A percentile compares a stretch with the other conserved stretches of the same genome.
Conservation (phyloP, 139 green algal genomes). For the Ettlia oleoabundans region DNA sequence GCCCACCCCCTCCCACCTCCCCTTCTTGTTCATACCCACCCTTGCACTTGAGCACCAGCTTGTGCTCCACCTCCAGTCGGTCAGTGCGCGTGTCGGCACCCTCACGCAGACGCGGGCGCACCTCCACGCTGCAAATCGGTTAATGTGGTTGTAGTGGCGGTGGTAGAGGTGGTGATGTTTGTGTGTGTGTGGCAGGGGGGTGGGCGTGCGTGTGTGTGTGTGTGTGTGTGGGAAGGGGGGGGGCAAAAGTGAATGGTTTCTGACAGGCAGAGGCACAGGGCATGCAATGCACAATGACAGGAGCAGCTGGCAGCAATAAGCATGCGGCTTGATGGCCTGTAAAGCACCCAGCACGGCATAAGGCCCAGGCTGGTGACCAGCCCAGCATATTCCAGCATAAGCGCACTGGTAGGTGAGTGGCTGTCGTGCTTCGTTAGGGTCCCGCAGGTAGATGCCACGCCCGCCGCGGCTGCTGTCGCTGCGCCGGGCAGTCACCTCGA, state of each 20-base stretch:
- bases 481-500: constrained; percentile 56
- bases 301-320: no score
- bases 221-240: no score
- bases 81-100: constrained; percentile 47
- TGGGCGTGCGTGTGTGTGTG: no score
- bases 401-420: constrained; percentile 53
- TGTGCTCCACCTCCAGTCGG: constrained; percentile 58
- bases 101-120: constrained; percentile 79
- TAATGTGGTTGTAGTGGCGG: not conserved
- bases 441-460: constrained; percentile 83
- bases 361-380: no score
- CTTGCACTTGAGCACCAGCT: constrained; percentile 57
- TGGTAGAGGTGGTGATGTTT: not conserved
- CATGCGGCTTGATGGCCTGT: no score
- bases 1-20: not conserved
- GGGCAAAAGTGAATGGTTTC: no score
- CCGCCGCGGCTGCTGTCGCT: constrained; percentile 42
- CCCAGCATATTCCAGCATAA: no score
- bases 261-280: no score
- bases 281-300: no score
- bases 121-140: constrained; percentile 44
- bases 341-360: no score
- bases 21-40: not conserved
- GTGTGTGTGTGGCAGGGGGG: no score
- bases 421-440: constrained; percentile 65